Evolutionary conservation across 2,329 filamentous ascomycete species (phyloP).

Genomic region (Hypoxylon sp.): DNA sequence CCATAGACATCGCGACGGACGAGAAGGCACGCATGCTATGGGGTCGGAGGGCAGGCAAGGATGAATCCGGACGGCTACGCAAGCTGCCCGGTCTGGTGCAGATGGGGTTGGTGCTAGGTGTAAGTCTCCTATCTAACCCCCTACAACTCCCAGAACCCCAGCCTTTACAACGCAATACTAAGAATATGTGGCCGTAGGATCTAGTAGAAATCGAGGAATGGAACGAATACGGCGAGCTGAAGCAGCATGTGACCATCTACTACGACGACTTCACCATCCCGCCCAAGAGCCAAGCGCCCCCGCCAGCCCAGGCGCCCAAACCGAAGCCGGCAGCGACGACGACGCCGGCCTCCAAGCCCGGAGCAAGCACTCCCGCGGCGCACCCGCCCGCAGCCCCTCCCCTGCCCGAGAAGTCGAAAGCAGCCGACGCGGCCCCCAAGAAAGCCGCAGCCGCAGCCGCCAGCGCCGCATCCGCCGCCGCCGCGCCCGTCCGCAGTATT

Average conservation of each 20-base stretch:
- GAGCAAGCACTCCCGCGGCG: constrained; percentile 34
- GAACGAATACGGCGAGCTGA: constrained; percentile 98
- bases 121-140: constrained; percentile 66
- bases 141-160: no score
- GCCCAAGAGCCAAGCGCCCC: constrained; percentile 65
- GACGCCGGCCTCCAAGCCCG: constrained; percentile 42
- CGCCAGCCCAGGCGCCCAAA: constrained; percentile 54
- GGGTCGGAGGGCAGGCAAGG: constrained; percentile 84
- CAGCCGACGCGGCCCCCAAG: constrained; percentile 22
- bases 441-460: constrained; percentile 45
- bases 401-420: constrained; percentile 48
- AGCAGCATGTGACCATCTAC: constrained; percentile 81
- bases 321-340: constrained; percentile 54
- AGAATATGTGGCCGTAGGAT: constrained; percentile 70
- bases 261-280: constrained; percentile 72
- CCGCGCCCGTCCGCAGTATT: constrained; percentile 62
- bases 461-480: constrained; percentile 43
- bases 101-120: constrained; percentile 85
- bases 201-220: constrained; percentile 96
- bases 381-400: constrained; percentile 47
- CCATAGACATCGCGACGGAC: constrained; percentile 90
- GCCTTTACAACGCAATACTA: constrained; percentile 1
- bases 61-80: constrained; percentile 69
- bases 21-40: constrained; percentile 90
- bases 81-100: constrained; percentile 93